These are phyloP conservation scores for Pyricularia grisea DNA, from an alignment of 2,329 filamentous ascomycete species.

Conservation along the genomic window DNA sequence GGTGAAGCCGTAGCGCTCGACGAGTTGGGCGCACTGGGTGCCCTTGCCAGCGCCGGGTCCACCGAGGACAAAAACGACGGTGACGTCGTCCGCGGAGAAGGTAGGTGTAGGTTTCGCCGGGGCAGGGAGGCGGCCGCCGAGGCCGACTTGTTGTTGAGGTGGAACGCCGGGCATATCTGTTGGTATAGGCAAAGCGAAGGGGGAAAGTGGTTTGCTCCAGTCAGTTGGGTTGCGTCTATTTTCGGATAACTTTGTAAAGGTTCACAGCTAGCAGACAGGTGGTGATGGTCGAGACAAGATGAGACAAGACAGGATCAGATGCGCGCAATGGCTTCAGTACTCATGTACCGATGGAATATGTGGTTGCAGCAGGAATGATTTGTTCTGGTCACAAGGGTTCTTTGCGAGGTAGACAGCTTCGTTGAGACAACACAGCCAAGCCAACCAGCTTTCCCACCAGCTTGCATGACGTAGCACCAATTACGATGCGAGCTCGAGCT, in stretches of 20 bases:
- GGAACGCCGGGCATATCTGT: slow-evolving; percentile 29
- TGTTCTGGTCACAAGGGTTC: background rate
- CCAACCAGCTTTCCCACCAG: background rate
- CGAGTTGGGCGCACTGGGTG: slow-evolving; percentile 86
- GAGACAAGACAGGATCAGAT: background rate
- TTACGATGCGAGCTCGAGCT: background rate
- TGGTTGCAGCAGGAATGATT: background rate
- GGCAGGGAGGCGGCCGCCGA: slow-evolving; percentile 31
- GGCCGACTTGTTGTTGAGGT: slow-evolving; percentile 22
- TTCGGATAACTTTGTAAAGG: background rate
- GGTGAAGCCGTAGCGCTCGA: slow-evolving; percentile 79
- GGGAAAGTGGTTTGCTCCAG: slow-evolving; percentile 6
- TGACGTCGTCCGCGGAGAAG: slow-evolving; percentile 69
- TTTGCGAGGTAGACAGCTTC: background rate
- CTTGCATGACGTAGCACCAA: slow-evolving; percentile 1
- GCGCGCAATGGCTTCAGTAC: background rate
- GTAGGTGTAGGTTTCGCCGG: slow-evolving; percentile 52
- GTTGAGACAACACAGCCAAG: background rate
- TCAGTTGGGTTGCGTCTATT: slow-evolving; percentile 3
- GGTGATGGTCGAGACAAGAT: background rate
- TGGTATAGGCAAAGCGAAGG: slow-evolving; percentile 11
- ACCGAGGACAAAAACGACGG: slow-evolving; percentile 94
- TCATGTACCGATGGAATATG: background rate
- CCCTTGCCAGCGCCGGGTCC: slow-evolving; percentile 94
- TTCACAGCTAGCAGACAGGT: background rate